A percentile compares a stretch with the other conserved stretches of the same genome.
Evolutionary conservation across 192 early-diverging fungal species (phyloP).

Genomic region (Linnemannia hyalina): DNA sequence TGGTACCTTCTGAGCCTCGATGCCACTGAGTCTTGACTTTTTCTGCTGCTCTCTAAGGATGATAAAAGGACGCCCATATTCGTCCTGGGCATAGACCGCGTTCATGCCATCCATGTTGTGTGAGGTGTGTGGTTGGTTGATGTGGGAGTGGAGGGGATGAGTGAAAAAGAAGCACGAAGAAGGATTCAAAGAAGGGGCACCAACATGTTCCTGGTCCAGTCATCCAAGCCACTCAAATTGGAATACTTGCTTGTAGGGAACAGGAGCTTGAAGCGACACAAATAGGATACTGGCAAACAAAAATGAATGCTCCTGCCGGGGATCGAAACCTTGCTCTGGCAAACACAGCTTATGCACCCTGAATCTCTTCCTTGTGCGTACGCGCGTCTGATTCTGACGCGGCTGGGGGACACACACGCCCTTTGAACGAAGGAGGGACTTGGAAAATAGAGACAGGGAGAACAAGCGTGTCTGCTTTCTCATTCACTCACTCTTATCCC

Average conservation of each 20-base stretch:
- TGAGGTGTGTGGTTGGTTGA: slow-evolving; percentile 10
- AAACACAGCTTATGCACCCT: neutral
- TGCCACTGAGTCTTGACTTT: slow-evolving; percentile 89
- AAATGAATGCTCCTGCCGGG: neutral
- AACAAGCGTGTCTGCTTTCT: neutral
- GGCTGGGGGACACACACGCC: slow-evolving; percentile 8
- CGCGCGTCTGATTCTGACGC: neutral
- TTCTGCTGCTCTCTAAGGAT: slow-evolving; percentile 97
- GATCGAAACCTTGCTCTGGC: neutral
- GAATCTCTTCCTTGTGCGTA: slow-evolving; percentile 5
- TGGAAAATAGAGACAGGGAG: neutral
- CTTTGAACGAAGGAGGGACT: neutral
- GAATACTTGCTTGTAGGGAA: too few relatives aligned
- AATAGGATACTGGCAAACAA: neutral
- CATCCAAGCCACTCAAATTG: slow-evolving; percentile 18
- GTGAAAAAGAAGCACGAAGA: slow-evolving; percentile 5
- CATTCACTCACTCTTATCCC: neutral
- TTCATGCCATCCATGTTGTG: slow-evolving; percentile 57
- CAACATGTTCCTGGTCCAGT: neutral
- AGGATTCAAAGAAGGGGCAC: slow-evolving; percentile 12
- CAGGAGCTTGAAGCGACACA: neutral
- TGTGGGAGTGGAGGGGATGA: slow-evolving; percentile 12
- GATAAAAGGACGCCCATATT: slow-evolving; percentile 98
- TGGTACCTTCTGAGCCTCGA: slow-evolving; percentile 96
- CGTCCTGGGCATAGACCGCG: slow-evolving; percentile 94